Evolutionary conservation across 2,329 filamentous ascomycete genomes (phyloP).

Genomic region (Cladobotryum mycophilum): DNA sequence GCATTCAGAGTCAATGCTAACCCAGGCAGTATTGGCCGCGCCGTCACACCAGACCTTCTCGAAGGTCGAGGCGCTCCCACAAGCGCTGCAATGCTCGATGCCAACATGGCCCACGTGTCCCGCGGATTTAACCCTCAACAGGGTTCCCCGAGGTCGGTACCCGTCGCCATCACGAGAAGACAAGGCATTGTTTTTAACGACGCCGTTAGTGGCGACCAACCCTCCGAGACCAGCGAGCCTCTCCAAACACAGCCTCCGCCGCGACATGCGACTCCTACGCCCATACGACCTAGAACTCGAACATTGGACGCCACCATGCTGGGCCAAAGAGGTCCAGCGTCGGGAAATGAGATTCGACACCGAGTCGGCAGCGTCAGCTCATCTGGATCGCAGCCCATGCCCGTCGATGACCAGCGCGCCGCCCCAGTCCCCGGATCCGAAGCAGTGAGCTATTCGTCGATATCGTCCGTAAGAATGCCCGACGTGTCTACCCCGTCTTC

Average conservation of each 20-base stretch:
- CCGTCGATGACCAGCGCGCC: conserved; percentile 40
- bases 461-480: conserved; percentile 29
- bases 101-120: conserved; percentile 16
- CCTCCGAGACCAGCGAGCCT: conserved; percentile 1
- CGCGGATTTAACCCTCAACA: conserved; percentile 25
- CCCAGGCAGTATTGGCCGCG: conserved; percentile 46
- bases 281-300: conserved; percentile 47
- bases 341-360: conserved; percentile 47
- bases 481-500: conserved; percentile 24
- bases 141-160: conserved; percentile 27
- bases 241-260: conserved; percentile 27
- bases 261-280: conserved; percentile 26
- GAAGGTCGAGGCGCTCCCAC: conserved; percentile 27
- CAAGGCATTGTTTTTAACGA: conserved; percentile 59
- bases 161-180: conserved; percentile 37
- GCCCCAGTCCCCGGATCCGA: conserved; percentile 35
- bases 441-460: conserved; percentile 36
- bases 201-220: conserved; percentile 21
- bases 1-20: conserved; percentile 26
- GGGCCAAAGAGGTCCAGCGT: conserved; percentile 34
- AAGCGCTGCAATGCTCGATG: conserved; percentile 17
- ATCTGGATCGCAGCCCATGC: conserved; percentile 46
- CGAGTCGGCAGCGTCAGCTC: conserved; percentile 67
- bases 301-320: conserved; percentile 53
- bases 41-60: conserved; percentile 58